Evolutionary conservation across 495 filamentous ascomycete species (phyloP).

Genomic region (Aspergillus leporis): DNA sequence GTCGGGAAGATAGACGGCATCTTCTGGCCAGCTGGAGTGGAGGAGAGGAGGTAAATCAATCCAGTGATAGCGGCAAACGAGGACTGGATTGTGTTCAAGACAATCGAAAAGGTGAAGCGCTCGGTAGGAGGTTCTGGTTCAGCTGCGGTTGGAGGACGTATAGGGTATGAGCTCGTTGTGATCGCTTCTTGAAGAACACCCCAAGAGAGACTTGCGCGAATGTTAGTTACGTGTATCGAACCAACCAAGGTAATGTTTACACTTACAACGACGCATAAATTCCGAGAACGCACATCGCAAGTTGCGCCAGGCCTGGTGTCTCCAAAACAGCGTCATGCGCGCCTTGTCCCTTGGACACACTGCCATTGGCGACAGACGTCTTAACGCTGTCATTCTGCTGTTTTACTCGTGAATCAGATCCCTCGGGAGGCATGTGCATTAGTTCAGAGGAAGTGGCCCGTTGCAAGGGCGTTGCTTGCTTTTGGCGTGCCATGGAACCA

Average conservation of each 20-base stretch:
- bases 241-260: background rate
- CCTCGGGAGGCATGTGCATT: constrained; percentile 41
- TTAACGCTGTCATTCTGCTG: constrained; percentile 29
- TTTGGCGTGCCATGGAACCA: constrained; percentile 65
- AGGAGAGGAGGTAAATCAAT: constrained; percentile 73
- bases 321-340: constrained; percentile 33
- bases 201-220: constrained; percentile 76
- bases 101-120: constrained; percentile 87
- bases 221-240: background rate
- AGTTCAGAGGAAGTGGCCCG: constrained; percentile 66
- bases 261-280: constrained; percentile 96
- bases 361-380: constrained; percentile 38
- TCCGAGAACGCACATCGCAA: constrained; percentile 83
- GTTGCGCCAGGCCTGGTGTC: constrained; percentile 62
- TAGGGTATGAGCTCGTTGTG: constrained; percentile 82
- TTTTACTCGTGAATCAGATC: constrained; percentile 27
- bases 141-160: constrained; percentile 36
- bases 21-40: constrained; percentile 55
- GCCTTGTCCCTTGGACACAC: constrained; percentile 28
- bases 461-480: constrained; percentile 66
- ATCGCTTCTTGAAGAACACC: constrained; percentile 96
- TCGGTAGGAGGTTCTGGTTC: constrained; percentile 56
- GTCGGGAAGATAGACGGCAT: constrained; percentile 74
- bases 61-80: constrained; percentile 81
- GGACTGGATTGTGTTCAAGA: constrained; percentile 95